Conservation (phyloP, 768 basidiomycete species). For the Suillus subalutaceus region DNA sequence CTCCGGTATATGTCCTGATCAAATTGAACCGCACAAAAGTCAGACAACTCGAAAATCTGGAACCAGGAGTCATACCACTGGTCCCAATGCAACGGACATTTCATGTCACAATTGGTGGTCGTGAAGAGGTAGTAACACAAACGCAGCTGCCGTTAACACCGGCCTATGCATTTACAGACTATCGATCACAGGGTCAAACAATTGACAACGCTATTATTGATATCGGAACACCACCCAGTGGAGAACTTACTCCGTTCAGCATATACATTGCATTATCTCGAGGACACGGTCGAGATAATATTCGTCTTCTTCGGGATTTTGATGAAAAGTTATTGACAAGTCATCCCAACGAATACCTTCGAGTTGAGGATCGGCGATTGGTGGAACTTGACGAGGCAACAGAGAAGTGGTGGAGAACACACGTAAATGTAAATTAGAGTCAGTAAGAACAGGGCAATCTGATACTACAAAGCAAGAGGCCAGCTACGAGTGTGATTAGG, state of each 20-base stretch:
- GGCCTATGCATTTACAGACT: constrained; percentile 47
- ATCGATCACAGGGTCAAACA: constrained; percentile 45
- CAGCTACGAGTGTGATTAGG: too few species aligned
- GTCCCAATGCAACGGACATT: background rate
- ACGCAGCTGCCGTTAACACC: constrained; percentile 36
- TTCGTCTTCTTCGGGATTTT: constrained; percentile 33
- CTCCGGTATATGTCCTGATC: background rate
- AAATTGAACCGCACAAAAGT: background rate
- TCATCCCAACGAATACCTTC: constrained; percentile 7
- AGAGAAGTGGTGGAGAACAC: constrained; percentile 6
- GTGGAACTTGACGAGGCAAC: constrained; percentile 16
- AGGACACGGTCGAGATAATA: constrained; percentile 28
- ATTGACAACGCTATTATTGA: constrained; percentile 39
- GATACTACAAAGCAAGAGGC: too few species aligned
- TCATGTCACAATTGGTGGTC: background rate
- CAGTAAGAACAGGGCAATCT: background rate
- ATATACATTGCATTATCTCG: constrained; percentile 42
- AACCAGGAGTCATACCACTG: background rate
- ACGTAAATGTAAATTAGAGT: background rate
- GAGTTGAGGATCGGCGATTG: constrained; percentile 4
- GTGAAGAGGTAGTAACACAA: background rate
- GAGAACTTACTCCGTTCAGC: constrained; percentile 38
- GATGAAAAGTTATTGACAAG: constrained; percentile 24
- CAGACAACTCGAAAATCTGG: background rate
- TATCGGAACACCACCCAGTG: constrained; percentile 35